Evolutionary conservation across 495 filamentous ascomycete species (phyloP), one percentile per base, ranked within the genome.

Genomic region (Aspergillus conjunctus): DNA sequence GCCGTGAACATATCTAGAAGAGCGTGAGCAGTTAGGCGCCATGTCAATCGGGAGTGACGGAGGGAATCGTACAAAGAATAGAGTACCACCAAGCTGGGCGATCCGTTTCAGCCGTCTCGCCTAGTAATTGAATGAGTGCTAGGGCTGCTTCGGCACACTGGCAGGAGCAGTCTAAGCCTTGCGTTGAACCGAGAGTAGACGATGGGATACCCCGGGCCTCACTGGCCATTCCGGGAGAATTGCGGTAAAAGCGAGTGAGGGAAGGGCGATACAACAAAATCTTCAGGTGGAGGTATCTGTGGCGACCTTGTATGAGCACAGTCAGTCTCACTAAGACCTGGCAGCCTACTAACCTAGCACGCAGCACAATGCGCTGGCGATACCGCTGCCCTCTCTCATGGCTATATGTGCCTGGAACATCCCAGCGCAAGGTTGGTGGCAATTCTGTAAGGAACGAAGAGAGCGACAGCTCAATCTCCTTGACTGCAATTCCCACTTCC

Each of bases 191-290:
- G 2, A 1, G 18, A 18, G 15, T 39, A 11, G 26, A 20, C 10
- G 32, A 17, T 8, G 43, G 3, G 8, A 46, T 46, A 17, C 17
- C 18, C 15, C 18, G 15, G 15, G 43, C 1, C 18, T 18, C n/a
- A n/a, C 48, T 62, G 6, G 34, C 54, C 48, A n/a, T 59, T 53
- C 12, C 8, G 11, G 52, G 33, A 8, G 56, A 46, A 5, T 15
- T n/a, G 26, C 70, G 71, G 56, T 73, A 80, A 4, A 79, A 62
- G 30, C 73, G 75, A 4, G 71, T 74, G 22, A 81, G 73, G 43
- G 77, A 78, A 6, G 78, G 77, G 3, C 78, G 75, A 54, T 79
- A 77, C n/a, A 81, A 68, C n/a, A 79, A 71, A 21, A 79, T 62
- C 11, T 71, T 69, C 5, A 79, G 68, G 58, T 79, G 74, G 2